A percentile compares a stretch with the other conserved stretches of the same genome.
phyloP scores from a whole-genome alignment of 1,284 basidiomycete genomes.

The Cryptococcus sp. region DNA sequence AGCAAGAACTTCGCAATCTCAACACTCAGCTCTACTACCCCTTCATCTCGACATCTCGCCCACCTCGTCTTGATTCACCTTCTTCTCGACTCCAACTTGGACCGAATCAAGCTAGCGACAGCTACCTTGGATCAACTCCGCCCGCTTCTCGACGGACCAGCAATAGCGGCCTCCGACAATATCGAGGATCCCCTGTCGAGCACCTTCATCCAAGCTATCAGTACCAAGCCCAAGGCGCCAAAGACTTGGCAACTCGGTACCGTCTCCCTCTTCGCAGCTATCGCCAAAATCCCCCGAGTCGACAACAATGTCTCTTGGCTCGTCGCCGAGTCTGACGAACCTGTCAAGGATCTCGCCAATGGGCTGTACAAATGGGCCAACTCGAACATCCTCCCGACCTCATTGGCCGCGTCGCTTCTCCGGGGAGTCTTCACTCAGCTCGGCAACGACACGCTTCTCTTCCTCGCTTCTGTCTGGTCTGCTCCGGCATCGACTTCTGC shows the following conservation, averaged over 20 bases:
- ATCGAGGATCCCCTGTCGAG: not conserved
- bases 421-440: conserved; percentile 63
- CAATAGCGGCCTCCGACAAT: not conserved
- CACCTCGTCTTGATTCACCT: conserved; percentile 58
- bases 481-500: conserved; percentile 30
- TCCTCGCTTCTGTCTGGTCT: conserved; percentile 69
- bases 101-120: not conserved
- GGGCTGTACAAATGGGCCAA: conserved; percentile 61
- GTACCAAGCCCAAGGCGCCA: conserved; percentile 18
- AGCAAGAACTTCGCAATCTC: conserved; percentile 47
- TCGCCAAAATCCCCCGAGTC: conserved; percentile 16
- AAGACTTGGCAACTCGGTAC: conserved; percentile 31
- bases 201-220: not conserved
- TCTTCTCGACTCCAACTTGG: conserved; percentile 50
- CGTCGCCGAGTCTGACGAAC: not conserved
- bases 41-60: conserved; percentile 56
- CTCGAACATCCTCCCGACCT: conserved; percentile 45
- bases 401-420: conserved; percentile 57
- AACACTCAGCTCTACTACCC: conserved; percentile 52
- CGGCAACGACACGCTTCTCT: conserved; percentile 66
- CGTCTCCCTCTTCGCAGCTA: conserved; percentile 30
- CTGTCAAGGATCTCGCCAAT: conserved; percentile 12
- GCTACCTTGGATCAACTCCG: not conserved
- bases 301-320: conserved; percentile 18
- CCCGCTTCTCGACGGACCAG: not conserved